Conservation (phyloP, 2,329 filamentous ascomycete species). For the Akanthomyces uredinophilus region DNA sequence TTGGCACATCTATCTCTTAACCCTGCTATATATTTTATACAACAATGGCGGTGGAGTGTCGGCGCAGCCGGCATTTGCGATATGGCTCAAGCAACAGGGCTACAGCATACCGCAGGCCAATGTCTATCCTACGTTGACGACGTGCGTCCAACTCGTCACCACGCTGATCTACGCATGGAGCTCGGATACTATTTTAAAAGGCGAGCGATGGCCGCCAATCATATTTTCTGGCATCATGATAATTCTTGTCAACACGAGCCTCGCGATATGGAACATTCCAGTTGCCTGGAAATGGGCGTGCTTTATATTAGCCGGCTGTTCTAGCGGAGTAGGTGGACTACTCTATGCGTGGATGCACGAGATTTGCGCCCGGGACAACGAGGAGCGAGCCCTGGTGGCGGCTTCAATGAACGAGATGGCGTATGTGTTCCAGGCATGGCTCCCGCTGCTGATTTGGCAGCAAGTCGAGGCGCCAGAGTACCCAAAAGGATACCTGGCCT, state of each 20-base stretch:
- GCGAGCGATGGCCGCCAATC: constrained; percentile 59
- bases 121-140: constrained; percentile 54
- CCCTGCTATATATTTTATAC: constrained; percentile 57
- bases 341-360: constrained; percentile 47
- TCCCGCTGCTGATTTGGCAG: constrained; percentile 63
- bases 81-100: constrained; percentile 42
- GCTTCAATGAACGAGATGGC: constrained; percentile 65
- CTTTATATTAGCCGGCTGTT: constrained; percentile 52
- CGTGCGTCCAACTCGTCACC: constrained; percentile 49
- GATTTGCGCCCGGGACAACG: constrained; percentile 48
- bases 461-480: constrained; percentile 58
- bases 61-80: constrained; percentile 50
- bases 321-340: constrained; percentile 41
- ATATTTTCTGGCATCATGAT: constrained; percentile 47
- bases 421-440: constrained; percentile 64
- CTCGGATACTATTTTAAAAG: constrained; percentile 55
- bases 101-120: constrained; percentile 41
- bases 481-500: constrained; percentile 55
- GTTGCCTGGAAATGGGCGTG: constrained; percentile 58
- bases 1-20: constrained; percentile 60
- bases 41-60: constrained; percentile 49
- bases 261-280: constrained; percentile 42
- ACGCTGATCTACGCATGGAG: constrained; percentile 62
- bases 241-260: constrained; percentile 34
- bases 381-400: constrained; percentile 62